Evolutionary conservation across 352 stramenopile species (phyloP).

Genomic region (Thraustochytrium aureum): DNA sequence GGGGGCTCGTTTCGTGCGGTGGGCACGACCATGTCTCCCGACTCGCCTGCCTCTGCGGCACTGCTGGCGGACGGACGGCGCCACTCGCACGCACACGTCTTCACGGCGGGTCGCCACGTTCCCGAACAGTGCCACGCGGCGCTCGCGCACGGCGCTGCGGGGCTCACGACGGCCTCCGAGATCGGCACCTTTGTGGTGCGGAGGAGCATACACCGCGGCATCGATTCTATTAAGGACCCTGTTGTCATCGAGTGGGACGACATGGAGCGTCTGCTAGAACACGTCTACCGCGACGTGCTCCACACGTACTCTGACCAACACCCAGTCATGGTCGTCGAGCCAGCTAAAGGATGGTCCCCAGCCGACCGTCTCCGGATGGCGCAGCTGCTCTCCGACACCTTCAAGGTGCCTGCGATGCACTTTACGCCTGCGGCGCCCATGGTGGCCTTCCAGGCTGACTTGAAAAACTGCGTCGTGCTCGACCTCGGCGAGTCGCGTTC

Average conservation of each 20-base stretch:
- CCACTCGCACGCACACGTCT: not conserved
- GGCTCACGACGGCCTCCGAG: not conserved
- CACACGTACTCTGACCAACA: slow-evolving; percentile 30
- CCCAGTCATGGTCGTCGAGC: slow-evolving; percentile 35
- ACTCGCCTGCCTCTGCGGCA: not conserved
- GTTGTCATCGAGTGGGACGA: slow-evolving; percentile 44
- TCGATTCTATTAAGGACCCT: slow-evolving; percentile 49
- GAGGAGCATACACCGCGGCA: slow-evolving; percentile 22
- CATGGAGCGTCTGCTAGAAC: slow-evolving; percentile 33
- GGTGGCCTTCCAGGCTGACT: slow-evolving; percentile 14
- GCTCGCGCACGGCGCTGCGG: not conserved
- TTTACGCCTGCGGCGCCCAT: slow-evolving; percentile 39
- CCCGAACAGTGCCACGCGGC: slow-evolving; percentile 23
- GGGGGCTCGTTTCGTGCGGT: not conserved
- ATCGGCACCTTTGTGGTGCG: slow-evolving; percentile 26
- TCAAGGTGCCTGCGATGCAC: slow-evolving; percentile 42
- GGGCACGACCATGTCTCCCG: not conserved
- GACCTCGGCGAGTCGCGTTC: slow-evolving; percentile 46
- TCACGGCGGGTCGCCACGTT: slow-evolving; percentile 7
- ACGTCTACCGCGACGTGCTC: slow-evolving; percentile 48
- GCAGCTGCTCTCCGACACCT: not conserved
- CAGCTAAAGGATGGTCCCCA: slow-evolving; percentile 1
- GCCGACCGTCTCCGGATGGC: slow-evolving; percentile 11
- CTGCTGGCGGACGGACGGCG: not conserved
- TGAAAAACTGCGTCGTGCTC: slow-evolving; percentile 43